Base-by-base conservation (phyloP, 305 asterid genomes). In the Petunia hybrid region DNA sequence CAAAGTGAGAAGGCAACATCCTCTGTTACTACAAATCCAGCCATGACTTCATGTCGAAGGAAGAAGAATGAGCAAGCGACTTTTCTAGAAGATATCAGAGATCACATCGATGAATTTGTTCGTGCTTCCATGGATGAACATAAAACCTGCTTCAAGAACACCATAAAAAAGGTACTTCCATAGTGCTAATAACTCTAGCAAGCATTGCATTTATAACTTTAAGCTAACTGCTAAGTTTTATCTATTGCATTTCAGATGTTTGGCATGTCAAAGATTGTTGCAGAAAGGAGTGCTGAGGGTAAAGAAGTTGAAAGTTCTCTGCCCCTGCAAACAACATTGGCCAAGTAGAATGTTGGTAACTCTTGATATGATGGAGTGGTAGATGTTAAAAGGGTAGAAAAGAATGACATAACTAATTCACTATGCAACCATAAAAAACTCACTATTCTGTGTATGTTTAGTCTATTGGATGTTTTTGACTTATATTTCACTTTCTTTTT, bases 111-210 rank as follows among this genome's bases (percentile, higher is more conserved):
- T 45, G 99, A 94, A 83, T 94, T 95, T 81, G 85, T 95, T 65
- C 83, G 89, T 80, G 97, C 98, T 65, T 95, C 99, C 4, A 87
- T 94, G 98, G 97, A 95, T 9, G 99, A 95, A 85, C 99, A 95
- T 89, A 94, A 92, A 80, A 88, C 93, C 59, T 95, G 99, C 88
- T 95, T 95, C 86, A 92, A 91, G 84, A 92, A 95, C 90, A 90
- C 97, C 1, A 87, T 95, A 65, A 88, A 87, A 85, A 95, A 94
- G 97, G 97, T 94, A 73, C 8, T 73, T 4, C 1, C 4, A 6
- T 36, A 62, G 36, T 62, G 68, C 22, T 55, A 46, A 56, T 12
- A 16, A 74, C 6, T 61, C 12, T 9, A 35, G 35, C 63, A 16
- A 55, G 14, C 13, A 39, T 10, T 51, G 7, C 8, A n/a, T 38